Percentiles rank a stretch among this genome's conserved stretches.
Evolutionary conservation across 23 red algal genomes (phyloP).

Genomic region (Gracilaria domingensis): DNA sequence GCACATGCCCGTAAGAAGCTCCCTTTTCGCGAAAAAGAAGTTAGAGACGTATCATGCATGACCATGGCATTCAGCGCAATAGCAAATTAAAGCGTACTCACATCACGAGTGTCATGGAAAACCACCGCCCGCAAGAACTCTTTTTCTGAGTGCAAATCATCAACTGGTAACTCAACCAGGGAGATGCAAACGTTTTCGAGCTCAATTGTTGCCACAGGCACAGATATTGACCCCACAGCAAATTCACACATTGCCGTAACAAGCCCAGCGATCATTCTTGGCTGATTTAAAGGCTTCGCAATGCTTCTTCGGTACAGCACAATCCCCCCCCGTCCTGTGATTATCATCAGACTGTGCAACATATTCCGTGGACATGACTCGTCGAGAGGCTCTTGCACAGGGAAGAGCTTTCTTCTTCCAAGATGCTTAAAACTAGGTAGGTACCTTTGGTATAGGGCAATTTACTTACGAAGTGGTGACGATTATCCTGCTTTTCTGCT

Average conservation of each 20-base stretch:
- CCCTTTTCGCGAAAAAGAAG: background rate
- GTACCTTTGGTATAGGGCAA: too few species aligned
- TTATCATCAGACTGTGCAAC: slow-evolving; percentile 83
- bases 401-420: background rate
- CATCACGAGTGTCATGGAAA: slow-evolving; percentile 63
- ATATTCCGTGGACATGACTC: slow-evolving; percentile 11
- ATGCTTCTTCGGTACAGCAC: slow-evolving; percentile 66
- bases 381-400: background rate
- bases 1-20: slow-evolving; percentile 54
- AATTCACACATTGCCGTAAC: slow-evolving; percentile 72
- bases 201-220: slow-evolving; percentile 44
- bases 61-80: too few species aligned
- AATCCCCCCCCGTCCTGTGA: slow-evolving; percentile 68
- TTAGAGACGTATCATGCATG: background rate
- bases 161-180: slow-evolving; percentile 33
- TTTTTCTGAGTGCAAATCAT: background rate
- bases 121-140: slow-evolving; percentile 47
- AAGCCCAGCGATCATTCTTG: slow-evolving; percentile 71
- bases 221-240: slow-evolving; percentile 37
- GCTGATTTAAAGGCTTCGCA: slow-evolving; percentile 56
- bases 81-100: too few species aligned
- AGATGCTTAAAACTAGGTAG: background rate
- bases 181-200: slow-evolving; percentile 53
- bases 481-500: background rate
- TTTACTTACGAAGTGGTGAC: background rate